Conservation (phyloP, 1,284 basidiomycete species). For the Tremellales sp. region DNA sequence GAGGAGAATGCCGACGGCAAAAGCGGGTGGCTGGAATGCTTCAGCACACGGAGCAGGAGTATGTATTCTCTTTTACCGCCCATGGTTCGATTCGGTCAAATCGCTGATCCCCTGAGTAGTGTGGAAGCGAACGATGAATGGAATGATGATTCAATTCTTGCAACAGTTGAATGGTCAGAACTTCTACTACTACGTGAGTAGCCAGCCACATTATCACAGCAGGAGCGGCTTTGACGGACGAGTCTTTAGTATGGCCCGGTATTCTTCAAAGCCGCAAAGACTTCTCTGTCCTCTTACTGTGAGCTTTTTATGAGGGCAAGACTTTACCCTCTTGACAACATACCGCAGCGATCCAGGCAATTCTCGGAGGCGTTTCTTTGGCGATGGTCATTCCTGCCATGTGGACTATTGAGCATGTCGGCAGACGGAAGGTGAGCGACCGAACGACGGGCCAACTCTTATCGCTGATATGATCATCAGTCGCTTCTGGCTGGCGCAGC, state of each 20-base stretch:
- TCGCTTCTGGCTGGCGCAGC: conserved; percentile 62
- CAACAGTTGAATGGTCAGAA: conserved; percentile 16
- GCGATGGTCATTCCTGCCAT: conserved; percentile 39
- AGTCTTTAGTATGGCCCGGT: conserved; percentile 74
- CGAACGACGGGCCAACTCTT: too few species aligned
- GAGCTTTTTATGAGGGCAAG: conserved; percentile 4
- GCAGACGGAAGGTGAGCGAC: conserved; percentile 34
- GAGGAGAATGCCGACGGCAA: conserved; percentile 10
- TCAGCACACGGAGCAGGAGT: conserved; percentile 6
- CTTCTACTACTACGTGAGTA: conserved; percentile 20
- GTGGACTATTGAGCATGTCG: conserved; percentile 40
- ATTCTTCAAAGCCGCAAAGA: conserved; percentile 73
- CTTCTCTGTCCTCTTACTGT: conserved; percentile 59
- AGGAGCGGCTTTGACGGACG: not conserved
- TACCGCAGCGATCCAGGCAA: conserved; percentile 19
- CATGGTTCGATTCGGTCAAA: conserved; percentile 12
- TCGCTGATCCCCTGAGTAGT: conserved; percentile 16
- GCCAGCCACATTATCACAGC: too few species aligned
- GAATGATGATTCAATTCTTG: conserved; percentile 12
- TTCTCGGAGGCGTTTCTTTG: conserved; percentile 30
- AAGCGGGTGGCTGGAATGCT: conserved; percentile 17
- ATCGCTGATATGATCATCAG: not conserved
- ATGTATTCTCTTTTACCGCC: too few species aligned
- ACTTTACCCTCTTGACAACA: not conserved
- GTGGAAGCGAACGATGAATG: conserved; percentile 24